These are phyloP conservation scores for Collybia sordida DNA, from an alignment of 768 basidiomycete species.

Conservation along the genomic window DNA sequence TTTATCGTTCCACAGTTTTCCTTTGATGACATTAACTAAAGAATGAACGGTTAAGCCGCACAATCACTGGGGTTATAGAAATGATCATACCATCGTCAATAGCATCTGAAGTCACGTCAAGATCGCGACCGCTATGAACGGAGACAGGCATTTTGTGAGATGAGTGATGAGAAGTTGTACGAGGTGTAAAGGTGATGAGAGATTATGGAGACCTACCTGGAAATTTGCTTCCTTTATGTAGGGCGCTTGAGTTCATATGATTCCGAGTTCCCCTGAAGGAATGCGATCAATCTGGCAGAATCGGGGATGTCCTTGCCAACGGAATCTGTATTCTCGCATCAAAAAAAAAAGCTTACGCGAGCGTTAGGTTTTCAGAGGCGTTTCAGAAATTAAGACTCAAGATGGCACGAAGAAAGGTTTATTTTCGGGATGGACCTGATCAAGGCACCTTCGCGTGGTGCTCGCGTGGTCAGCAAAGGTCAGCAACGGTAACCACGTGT, in stretches of 20 bases:
- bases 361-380: no score
- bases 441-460: no score
- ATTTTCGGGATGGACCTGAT: no score
- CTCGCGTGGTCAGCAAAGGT: no score
- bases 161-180: background rate
- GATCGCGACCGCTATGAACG: constrained; percentile 27
- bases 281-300: background rate
- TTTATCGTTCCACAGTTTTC: constrained; percentile 54
- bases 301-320: background rate
- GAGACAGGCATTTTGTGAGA: constrained; percentile 24
- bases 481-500: no score
- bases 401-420: no score
- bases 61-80: background rate
- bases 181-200: background rate
- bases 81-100: constrained; percentile 43
- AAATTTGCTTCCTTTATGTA: constrained; percentile 5
- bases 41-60: background rate
- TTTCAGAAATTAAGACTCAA: no score
- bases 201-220: background rate
- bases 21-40: constrained; percentile 70
- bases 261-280: background rate
- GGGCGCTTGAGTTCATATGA: background rate
- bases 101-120: constrained; percentile 47
- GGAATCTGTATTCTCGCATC: background rate
- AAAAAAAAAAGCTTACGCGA: no score